phyloP scores from a whole-genome alignment of 169 alveolate genomes.

The Plasmodium malariae region DNA sequence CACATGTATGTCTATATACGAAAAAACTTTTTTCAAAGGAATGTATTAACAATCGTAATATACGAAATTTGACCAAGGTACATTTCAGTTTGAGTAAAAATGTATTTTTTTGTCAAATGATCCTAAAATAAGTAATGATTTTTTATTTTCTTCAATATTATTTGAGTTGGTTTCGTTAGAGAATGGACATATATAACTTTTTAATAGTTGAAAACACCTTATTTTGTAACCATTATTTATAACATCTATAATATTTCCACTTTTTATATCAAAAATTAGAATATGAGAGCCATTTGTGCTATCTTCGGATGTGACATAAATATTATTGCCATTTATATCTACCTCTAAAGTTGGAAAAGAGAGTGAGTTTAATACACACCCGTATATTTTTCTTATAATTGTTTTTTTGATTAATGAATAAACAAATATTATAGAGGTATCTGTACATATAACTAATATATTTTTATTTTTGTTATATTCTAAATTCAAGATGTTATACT shows the following conservation, averaged over 20 bases:
- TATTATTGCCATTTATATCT: slow-evolving; percentile 60
- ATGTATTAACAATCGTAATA: too few species aligned
- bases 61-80: neutral
- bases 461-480: slow-evolving; percentile 59
- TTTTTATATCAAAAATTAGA: slow-evolving; percentile 72
- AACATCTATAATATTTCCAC: slow-evolving; percentile 63
- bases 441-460: slow-evolving; percentile 66
- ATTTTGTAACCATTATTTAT: slow-evolving; percentile 73
- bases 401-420: slow-evolving; percentile 45
- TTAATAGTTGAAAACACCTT: slow-evolving; percentile 58
- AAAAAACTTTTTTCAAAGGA: too few species aligned
- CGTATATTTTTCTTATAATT: slow-evolving; percentile 56
- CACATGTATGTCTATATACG: too few species aligned
- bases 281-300: slow-evolving; percentile 51
- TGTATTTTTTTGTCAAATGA: slow-evolving; percentile 72
- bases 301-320: slow-evolving; percentile 69
- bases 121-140: slow-evolving; percentile 58
- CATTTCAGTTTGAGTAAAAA: slow-evolving; percentile 49
- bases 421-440: slow-evolving; percentile 65
- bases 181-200: slow-evolving; percentile 61
- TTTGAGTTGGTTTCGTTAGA: slow-evolving; percentile 24
- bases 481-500: slow-evolving; percentile 52
- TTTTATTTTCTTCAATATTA: slow-evolving; percentile 53
- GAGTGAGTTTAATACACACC: slow-evolving; percentile 69
- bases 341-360: slow-evolving; percentile 70